Evolutionary conservation across 106 monocot species (phyloP).

Genomic region (Allium fistulosum): DNA sequence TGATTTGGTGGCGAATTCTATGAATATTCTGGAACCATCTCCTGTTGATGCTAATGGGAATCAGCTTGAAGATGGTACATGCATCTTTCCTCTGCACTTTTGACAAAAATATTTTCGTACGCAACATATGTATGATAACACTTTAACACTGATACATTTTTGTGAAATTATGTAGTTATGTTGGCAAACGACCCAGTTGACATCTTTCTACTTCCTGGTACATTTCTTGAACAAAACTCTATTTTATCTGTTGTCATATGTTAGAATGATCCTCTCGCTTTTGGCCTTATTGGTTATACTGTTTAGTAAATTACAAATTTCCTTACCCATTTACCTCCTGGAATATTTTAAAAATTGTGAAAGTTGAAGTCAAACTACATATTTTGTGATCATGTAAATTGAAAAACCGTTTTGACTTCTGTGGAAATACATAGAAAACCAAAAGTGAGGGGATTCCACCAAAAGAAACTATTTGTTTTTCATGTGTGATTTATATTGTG

Average conservation of each 20-base stretch:
- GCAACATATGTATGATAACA: not conserved
- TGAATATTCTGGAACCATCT: slow-evolving; percentile 97
- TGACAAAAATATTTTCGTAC: not conserved
- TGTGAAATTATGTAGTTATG: slow-evolving; percentile 39
- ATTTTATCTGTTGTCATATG: no score
- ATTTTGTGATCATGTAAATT: no score
- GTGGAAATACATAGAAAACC: no score
- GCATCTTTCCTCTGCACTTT: not conserved
- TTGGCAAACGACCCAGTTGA: slow-evolving; percentile 62
- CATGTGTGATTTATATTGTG: not conserved
- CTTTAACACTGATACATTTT: not conserved
- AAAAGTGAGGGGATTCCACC: no score
- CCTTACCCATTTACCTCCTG: no score
- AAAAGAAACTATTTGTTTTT: slow-evolving; percentile 1
- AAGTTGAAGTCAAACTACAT: no score
- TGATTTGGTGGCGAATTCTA: slow-evolving; percentile 83
- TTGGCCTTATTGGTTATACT: no score
- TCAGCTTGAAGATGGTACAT: slow-evolving; percentile 84
- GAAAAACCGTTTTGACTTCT: no score
- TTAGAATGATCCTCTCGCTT: no score
- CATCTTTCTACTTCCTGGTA: slow-evolving; percentile 72
- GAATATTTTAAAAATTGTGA: no score
- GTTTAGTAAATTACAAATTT: no score
- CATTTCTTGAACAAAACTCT: not conserved
- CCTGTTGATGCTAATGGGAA: slow-evolving; percentile 49